Evolutionary conservation across 2,329 filamentous ascomycete genomes (phyloP).

Genomic region (Xylariaceae sp.): DNA sequence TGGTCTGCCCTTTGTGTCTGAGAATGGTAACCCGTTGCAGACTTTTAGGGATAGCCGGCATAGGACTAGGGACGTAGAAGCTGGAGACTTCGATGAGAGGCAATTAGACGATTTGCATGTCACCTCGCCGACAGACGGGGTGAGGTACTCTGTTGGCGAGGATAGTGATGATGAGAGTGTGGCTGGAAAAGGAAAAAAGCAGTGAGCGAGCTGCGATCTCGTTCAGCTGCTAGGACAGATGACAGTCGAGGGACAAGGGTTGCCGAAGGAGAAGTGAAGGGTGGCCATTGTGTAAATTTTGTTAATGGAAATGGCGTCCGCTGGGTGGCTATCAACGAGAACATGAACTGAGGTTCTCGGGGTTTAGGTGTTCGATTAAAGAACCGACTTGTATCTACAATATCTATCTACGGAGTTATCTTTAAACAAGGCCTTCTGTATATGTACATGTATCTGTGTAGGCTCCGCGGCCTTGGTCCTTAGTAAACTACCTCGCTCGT

Average conservation of each 20-base stretch:
- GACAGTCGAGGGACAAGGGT: background rate
- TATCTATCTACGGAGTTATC: too few relatives aligned
- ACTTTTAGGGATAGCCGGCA: slow-evolving; percentile 45
- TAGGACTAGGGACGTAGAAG: slow-evolving; percentile 53
- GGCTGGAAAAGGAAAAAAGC: slow-evolving; percentile 22
- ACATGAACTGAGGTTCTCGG: too few relatives aligned
- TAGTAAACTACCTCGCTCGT: too few relatives aligned
- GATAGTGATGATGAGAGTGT: slow-evolving; percentile 49
- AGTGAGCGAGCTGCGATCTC: slow-evolving; percentile 17
- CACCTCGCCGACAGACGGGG: slow-evolving; percentile 42
- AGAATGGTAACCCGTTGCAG: slow-evolving; percentile 39
- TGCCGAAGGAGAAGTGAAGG: too few relatives aligned
- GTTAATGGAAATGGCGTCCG: too few relatives aligned
- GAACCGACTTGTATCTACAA: too few relatives aligned
- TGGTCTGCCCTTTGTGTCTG: slow-evolving; percentile 43
- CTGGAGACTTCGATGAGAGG: slow-evolving; percentile 64
- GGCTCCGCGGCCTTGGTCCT: too few relatives aligned
- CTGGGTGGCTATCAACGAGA: too few relatives aligned
- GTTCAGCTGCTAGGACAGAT: background rate
- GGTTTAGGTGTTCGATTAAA: too few relatives aligned
- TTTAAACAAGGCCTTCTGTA: too few relatives aligned
- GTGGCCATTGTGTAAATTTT: too few relatives aligned
- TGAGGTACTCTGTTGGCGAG: slow-evolving; percentile 54
- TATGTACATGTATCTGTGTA: too few relatives aligned
- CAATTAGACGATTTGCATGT: slow-evolving; percentile 61